Base-by-base conservation (phyloP, 1,284 basidiomycete species). In the Ceratobasidium sp. region DNA sequence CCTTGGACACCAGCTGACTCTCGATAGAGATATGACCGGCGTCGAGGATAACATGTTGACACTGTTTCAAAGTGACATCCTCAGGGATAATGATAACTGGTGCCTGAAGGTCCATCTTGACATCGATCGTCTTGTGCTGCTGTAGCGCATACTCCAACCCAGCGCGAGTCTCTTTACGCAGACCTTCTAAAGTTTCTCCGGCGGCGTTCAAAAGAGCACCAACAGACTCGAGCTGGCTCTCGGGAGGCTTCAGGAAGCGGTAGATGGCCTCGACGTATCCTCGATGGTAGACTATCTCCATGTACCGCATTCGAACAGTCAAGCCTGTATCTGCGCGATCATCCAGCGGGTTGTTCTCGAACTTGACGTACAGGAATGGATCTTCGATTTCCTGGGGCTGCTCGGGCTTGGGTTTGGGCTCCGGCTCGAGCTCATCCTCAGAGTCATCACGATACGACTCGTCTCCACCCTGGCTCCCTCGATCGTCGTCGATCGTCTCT, bases 1-100 rank as follows among this genome's bases (percentile, higher is more conserved):
- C 84, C 80, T 98, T 94, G 76, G 94, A 88, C 1, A 90, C 96
- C 0, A 98, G 84, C 69, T 96, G 86, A 75, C 94, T 97, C 75
- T 92, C 89, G 49, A 99, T 90, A 0, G 94, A 87, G 73, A 99
- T 97, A 77, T 98, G 96, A 75, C 97, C 97, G 7, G 97, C 97
- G 77, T 99, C 97, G 56, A 99, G 85, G 15, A 99, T 87, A 54
- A 99, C 84, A 77, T 98, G 92, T 74, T 88, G 93, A 78, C 94
- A 92, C 38, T 88, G 81, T 70, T 87, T 85, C 15, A 86, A 86
- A 2, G 88, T 91, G 68, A 98, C 86, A 75, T 93, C 88, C 81
- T 99, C 96, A 1, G 97, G 97, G 49, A 99, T 86, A 73, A 99
- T 94, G 77, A 99, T 98, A 76, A 99, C 90, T 3, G 97, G 97